Evolutionary conservation across 176 grass and related monocot species (phyloP).

Genomic region (Eleusine indica): DNA sequence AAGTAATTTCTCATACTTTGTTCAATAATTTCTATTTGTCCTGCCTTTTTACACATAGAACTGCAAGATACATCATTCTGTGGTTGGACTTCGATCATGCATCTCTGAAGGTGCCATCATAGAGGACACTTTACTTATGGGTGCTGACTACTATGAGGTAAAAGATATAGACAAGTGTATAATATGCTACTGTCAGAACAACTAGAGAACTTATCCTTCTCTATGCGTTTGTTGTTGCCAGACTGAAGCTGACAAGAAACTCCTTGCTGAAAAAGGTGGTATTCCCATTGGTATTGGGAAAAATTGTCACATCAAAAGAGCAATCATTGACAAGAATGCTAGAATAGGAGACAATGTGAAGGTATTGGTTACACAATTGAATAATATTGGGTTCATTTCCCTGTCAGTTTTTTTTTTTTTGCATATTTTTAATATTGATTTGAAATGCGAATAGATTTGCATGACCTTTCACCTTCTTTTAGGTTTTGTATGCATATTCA

Average conservation of each 20-base stretch:
- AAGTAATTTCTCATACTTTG: constrained; percentile 34
- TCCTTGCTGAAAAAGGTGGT: constrained; percentile 64
- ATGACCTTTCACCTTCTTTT: background rate
- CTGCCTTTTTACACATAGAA: constrained; percentile 53
- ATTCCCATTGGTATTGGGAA: constrained; percentile 94
- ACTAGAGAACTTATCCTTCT: constrained; percentile 12
- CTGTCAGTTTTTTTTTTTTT: background rate
- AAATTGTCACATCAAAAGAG: constrained; percentile 82
- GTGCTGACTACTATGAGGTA: constrained; percentile 99
- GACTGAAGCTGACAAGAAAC: constrained; percentile 87
- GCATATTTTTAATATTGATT: background rate
- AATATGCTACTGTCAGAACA: constrained; percentile 27
- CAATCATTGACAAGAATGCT: constrained; percentile 99
- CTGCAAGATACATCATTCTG: constrained; percentile 97
- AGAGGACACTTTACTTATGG: constrained; percentile 95
- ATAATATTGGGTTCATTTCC: background rate
- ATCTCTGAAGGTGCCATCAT: constrained; percentile 95
- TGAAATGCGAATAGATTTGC: background rate
- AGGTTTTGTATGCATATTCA: background rate
- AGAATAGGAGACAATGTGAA: constrained; percentile 95
- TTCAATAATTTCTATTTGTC: background rate
- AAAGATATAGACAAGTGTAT: constrained; percentile 21
- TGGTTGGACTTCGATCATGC: constrained; percentile 92
- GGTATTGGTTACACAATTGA: constrained; percentile 32
- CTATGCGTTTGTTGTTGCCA: constrained; percentile 44